Evolutionary conservation across 805 yeast species (phyloP), one percentile per base, ranked within the genome.

Genomic region (Myxozyma melibiosi): DNA sequence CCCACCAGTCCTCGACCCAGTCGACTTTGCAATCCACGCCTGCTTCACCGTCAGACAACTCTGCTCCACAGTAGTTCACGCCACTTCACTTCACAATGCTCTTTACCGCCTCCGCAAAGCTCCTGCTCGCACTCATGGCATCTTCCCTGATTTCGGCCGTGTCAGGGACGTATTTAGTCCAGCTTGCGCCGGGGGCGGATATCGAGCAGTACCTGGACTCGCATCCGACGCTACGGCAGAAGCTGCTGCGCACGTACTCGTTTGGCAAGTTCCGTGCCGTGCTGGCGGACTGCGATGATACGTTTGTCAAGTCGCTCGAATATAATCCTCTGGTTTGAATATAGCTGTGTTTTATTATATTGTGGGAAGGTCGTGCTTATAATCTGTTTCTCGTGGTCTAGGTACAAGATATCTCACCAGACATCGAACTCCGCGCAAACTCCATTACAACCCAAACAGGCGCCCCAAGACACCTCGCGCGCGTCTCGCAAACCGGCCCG

Each of bases 241-340:
- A 66, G 39, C 69, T 88, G 27, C 74, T 76, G 11, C 76, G 78
- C 53, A 74, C 80, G 11, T 83, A 83, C 63, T 77, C 86, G 0
- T 82, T 89, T 66, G 95, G 95, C 1, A 78, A 77, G 22, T 86
- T 88, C 67, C 82, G 80, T 62, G 95, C 87, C 0, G 81, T 90
- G 59, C 78, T 85, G 0, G 90, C 90, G 0, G 78, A 64, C 78
- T 53, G 81, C 85, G 67, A 74, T 84, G 9, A 68, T 71, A 27
- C 80, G 74, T 9, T 73, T 78, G 1, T 65, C 81, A 35, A 77
- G 75, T 7, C 74, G 78, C 64, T 76, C 85, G 57, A 75, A 75
- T 40, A 70, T 69, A 20, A 84, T 84, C 66, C 90, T 89, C 1
- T 70, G 61, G 65, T 63, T 63, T n/a, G 66, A 49, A 42, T 30